These are phyloP conservation scores for Cucurbita moschata DNA, from an alignment of 306 rosid species.

Conservation along the genomic window DNA sequence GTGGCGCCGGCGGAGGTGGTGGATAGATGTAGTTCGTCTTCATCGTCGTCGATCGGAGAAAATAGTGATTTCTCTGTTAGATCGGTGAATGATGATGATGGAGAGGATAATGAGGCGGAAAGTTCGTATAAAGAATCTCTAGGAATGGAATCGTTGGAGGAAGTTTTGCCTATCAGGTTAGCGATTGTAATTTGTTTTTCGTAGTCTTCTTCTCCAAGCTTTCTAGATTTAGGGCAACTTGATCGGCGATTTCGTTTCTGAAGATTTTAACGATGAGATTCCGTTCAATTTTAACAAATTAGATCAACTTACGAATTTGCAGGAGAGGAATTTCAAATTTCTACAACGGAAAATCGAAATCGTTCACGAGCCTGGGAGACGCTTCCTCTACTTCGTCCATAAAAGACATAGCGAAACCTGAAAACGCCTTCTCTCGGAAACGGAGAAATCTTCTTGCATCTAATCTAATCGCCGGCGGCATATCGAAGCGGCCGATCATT, in stretches of 20 bases:
- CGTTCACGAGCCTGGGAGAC: conserved; percentile 70
- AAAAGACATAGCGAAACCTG: conserved; percentile 61
- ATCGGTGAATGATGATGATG: conserved; percentile 28
- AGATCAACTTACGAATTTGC: background rate
- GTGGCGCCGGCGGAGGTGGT: background rate
- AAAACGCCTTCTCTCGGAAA: conserved; percentile 58
- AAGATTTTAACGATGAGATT: background rate
- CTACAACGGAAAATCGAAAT: conserved; percentile 81
- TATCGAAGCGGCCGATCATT: conserved; percentile 36
- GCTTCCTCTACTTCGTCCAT: conserved; percentile 29
- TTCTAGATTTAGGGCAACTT: background rate
- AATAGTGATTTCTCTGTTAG: conserved; percentile 44
- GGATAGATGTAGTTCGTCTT: conserved; percentile 27
- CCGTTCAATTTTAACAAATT: background rate
- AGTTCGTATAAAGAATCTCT: conserved; percentile 46
- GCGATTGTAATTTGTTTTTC: background rate
- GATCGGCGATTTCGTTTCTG: background rate
- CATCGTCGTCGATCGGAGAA: conserved; percentile 67
- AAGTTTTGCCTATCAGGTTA: conserved; percentile 71
- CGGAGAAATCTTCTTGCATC: conserved; percentile 54
- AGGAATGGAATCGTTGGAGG: conserved; percentile 62
- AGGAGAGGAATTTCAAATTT: conserved; percentile 88
- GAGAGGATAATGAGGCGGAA: conserved; percentile 46
- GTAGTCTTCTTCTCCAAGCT: background rate
- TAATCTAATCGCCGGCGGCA: conserved; percentile 18